Percentiles rank a stretch among this genome's conserved stretches.
Evolutionary conservation across 2,329 filamentous ascomycete species (phyloP).

Genomic region (Cercospora citrullina): DNA sequence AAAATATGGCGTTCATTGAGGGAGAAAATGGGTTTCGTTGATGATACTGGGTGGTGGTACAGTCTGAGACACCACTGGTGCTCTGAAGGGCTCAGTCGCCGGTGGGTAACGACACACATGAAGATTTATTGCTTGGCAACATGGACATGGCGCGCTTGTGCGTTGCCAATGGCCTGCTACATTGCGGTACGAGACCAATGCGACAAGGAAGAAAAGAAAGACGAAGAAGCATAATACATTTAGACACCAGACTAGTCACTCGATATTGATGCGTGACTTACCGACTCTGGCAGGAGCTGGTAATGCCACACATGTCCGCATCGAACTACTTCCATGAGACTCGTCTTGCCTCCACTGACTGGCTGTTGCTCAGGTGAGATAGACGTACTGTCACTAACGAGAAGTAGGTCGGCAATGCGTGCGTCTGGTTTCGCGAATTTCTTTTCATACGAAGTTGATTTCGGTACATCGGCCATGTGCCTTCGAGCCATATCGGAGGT

Average conservation of each 20-base stretch:
- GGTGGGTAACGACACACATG: slow-evolving; percentile 16
- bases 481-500: background rate
- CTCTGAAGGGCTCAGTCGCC: slow-evolving; percentile 33
- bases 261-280: background rate
- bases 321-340: background rate
- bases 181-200: slow-evolving; percentile 16
- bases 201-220: slow-evolving; percentile 11
- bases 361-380: background rate
- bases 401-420: background rate
- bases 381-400: background rate
- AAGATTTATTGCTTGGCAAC: slow-evolving; percentile 2
- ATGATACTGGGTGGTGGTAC: slow-evolving; percentile 1
- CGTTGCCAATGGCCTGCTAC: slow-evolving; percentile 3
- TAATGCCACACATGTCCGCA: background rate
- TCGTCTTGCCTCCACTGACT: background rate
- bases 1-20: slow-evolving; percentile 5
- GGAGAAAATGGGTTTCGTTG: slow-evolving; percentile 8
- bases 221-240: slow-evolving; percentile 18
- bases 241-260: slow-evolving; percentile 16
- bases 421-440: background rate
- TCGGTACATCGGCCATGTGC: background rate
- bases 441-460: background rate
- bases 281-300: background rate
- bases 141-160: slow-evolving; percentile 8
- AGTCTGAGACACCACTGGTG: slow-evolving; percentile 23